Percentiles rank a stretch among this genome's conserved stretches.
Evolutionary conservation across 2,329 filamentous ascomycete genomes (phyloP).

Genomic region (Phoma sp.): DNA sequence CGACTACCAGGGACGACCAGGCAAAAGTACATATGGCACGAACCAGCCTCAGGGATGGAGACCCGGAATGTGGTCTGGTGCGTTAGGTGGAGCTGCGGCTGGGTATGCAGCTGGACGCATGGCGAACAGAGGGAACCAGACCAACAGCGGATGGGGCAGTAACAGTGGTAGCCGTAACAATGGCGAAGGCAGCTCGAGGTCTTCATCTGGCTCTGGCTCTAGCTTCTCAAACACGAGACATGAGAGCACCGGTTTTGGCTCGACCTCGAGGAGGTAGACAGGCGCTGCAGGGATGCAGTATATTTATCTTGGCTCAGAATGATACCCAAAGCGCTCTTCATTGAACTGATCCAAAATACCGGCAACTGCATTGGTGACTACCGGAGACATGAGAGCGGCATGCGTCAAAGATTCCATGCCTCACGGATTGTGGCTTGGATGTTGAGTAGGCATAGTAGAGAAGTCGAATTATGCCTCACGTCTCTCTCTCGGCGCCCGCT

Average conservation of each 20-base stretch:
- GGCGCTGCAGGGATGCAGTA: not conserved
- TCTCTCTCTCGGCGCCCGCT: not conserved
- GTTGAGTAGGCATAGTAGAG: too few relatives aligned
- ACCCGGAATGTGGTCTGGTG: constrained; percentile 77
- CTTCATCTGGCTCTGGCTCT: constrained; percentile 40
- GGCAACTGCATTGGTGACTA: not conserved
- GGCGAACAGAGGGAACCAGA: constrained; percentile 52
- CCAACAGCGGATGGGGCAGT: constrained; percentile 40
- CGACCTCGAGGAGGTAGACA: constrained; percentile 59
- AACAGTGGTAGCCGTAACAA: constrained; percentile 45
- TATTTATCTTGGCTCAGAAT: constrained; percentile 35
- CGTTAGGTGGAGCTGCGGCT: constrained; percentile 72
- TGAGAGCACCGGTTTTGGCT: constrained; percentile 77
- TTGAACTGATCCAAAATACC: not conserved
- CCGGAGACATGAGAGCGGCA: not conserved
- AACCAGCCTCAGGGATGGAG: constrained; percentile 62
- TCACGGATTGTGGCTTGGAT: too few relatives aligned
- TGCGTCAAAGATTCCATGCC: not conserved
- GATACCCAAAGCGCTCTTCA: constrained; percentile 35
- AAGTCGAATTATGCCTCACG: not conserved
- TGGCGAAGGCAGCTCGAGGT: constrained; percentile 48
- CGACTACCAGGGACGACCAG: constrained; percentile 42
- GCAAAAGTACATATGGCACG: constrained; percentile 29
- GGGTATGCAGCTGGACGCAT: constrained; percentile 67
- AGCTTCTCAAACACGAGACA: constrained; percentile 61